phyloP scores from a whole-genome alignment of 805 yeast species.

The Pichia deserticola region DNA sequence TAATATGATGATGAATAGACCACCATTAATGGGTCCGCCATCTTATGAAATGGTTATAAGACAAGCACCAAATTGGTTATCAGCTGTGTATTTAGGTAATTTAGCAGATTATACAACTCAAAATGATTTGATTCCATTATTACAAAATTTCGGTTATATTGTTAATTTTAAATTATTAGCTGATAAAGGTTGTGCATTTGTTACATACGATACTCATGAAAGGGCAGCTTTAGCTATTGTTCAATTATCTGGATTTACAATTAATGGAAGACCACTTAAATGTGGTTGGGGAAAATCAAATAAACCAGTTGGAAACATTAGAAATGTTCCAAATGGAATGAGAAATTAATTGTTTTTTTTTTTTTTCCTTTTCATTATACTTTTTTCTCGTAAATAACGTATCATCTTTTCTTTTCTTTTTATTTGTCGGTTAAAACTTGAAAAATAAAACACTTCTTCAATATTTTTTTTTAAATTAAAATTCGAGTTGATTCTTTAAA shows the following conservation, averaged over 20 bases:
- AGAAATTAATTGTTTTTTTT: slow-evolving; percentile 2
- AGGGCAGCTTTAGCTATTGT: slow-evolving; percentile 84
- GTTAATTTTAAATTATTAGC: slow-evolving; percentile 75
- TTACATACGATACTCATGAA: slow-evolving; percentile 79
- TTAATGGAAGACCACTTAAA: slow-evolving; percentile 72
- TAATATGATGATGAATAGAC: background rate
- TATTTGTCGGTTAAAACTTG: no score
- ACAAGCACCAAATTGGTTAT: slow-evolving; percentile 76
- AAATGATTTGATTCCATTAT: slow-evolving; percentile 61
- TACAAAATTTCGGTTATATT: slow-evolving; percentile 76
- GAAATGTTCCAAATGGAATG: slow-evolving; percentile 1
- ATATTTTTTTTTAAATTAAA: no score
- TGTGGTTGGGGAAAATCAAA: slow-evolving; percentile 76
- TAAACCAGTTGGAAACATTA: slow-evolving; percentile 3
- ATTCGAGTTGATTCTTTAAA: no score
- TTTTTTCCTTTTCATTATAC: background rate
- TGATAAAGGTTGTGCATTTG: slow-evolving; percentile 84
- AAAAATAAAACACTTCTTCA: no score
- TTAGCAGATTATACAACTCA: slow-evolving; percentile 71
- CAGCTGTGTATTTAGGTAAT: slow-evolving; percentile 84
- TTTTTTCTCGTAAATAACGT: no score
- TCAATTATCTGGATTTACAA: slow-evolving; percentile 60
- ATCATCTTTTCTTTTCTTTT: no score
- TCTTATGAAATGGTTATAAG: slow-evolving; percentile 62
- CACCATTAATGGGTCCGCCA: slow-evolving; percentile 18